These are phyloP conservation scores for Pseudonitzschia multiseries DNA, from an alignment of 108 stramenopile genomes.

Conservation along the genomic window DNA sequence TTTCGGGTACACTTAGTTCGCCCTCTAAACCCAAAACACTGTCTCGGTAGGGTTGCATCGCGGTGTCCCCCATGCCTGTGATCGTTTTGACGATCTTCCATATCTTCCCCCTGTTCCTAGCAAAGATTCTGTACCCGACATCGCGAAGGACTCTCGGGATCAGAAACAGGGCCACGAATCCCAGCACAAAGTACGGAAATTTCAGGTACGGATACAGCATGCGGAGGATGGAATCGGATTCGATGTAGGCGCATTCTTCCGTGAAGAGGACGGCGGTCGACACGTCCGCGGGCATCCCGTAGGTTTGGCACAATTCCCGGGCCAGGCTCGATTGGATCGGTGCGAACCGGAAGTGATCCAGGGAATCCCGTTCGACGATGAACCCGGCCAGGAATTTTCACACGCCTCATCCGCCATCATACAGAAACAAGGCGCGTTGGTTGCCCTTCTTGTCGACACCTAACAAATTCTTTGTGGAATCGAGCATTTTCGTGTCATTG, in stretches of 20 bases:
- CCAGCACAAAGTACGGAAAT: conserved; percentile 27
- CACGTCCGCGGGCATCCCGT: conserved; percentile 31
- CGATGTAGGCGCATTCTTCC: conserved; percentile 12
- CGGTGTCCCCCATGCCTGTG: conserved; percentile 42
- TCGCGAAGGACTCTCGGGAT: conserved; percentile 35
- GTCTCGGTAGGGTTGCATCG: conserved; percentile 27
- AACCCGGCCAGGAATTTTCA: conserved; percentile 44
- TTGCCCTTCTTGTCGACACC: conserved; percentile 27
- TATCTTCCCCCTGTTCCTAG: conserved; percentile 35
- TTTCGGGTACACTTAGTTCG: neutral
- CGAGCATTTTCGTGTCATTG: neutral
- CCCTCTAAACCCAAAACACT: conserved; percentile 30
- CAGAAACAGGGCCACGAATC: conserved; percentile 27
- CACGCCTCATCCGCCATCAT: conserved; percentile 48
- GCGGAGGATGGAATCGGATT: conserved; percentile 25
- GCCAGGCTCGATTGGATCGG: conserved; percentile 39
- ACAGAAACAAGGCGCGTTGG: conserved; percentile 35
- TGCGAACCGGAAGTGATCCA: conserved; percentile 44
- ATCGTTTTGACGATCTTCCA: conserved; percentile 33
- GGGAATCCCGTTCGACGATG: conserved; percentile 28
- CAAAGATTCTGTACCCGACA: conserved; percentile 29
- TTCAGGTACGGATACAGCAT: conserved; percentile 24
- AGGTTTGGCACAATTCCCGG: conserved; percentile 21
- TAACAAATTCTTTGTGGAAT: conserved; percentile 8
- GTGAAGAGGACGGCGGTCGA: conserved; percentile 38